Percentiles rank a stretch among this genome's conserved stretches.
Evolutionary conservation across 305 asterid genomes (phyloP).

Genomic region (Rubia tinctorum): DNA sequence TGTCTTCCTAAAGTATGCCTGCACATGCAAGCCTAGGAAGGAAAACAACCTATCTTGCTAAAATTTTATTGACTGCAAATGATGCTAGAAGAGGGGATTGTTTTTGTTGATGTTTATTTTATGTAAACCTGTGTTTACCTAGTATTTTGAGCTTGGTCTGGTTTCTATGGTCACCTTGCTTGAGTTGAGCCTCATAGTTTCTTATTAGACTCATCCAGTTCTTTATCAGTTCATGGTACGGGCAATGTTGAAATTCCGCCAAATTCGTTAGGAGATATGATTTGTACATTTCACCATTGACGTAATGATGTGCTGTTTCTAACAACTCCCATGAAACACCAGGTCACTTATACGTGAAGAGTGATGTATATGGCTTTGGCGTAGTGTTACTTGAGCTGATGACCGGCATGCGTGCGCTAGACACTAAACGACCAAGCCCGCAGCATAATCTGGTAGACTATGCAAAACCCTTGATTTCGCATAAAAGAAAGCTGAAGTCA

Average conservation of each 20-base stretch:
- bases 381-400: slow-evolving; percentile 43
- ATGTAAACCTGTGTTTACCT: background rate
- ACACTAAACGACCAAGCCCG: slow-evolving; percentile 28
- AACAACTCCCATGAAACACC: background rate
- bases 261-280: background rate
- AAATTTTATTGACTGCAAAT: background rate
- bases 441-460: slow-evolving; percentile 40
- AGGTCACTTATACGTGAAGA: slow-evolving; percentile 46
- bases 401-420: slow-evolving; percentile 41
- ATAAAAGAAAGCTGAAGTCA: slow-evolving; percentile 30
- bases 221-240: background rate
- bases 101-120: background rate
- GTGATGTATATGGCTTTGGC: slow-evolving; percentile 48
- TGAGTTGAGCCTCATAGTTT: background rate
- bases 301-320: background rate
- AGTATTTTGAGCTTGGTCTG: background rate
- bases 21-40: background rate
- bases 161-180: background rate
- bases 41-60: no score
- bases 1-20: background rate
- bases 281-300: background rate
- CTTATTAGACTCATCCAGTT: background rate
- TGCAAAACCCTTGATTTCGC: slow-evolving; percentile 30
- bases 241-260: background rate
- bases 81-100: background rate